phyloP scores from a whole-genome alignment of 352 stramenopile genomes.

The Globisporangium acanthophoron region DNA sequence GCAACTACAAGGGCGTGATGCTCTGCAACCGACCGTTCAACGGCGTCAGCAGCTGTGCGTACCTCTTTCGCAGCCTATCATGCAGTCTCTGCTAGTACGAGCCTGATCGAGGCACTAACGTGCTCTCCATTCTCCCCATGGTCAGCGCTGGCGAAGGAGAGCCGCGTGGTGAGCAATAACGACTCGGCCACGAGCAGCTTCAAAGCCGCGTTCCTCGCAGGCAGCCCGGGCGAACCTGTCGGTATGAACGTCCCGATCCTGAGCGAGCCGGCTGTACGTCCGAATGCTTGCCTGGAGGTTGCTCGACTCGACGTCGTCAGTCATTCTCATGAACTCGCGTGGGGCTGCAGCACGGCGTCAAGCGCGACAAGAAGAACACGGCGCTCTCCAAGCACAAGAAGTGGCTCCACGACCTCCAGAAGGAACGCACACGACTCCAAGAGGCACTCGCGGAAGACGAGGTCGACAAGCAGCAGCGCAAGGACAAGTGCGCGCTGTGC shows the following conservation, averaged over 20 bases:
- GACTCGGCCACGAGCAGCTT: conserved; percentile 29
- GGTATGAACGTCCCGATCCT: conserved; percentile 81
- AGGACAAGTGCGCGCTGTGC: conserved; percentile 29
- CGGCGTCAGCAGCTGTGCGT: conserved; percentile 69
- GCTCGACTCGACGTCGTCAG: background rate
- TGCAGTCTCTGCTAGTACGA: background rate
- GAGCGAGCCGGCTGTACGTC: conserved; percentile 45
- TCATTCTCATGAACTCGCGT: background rate
- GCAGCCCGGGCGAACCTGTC: conserved; percentile 58
- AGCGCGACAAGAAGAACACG: conserved; percentile 89
- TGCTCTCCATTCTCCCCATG: background rate
- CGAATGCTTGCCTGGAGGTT: background rate
- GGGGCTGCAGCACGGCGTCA: conserved; percentile 49
- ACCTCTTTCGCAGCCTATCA: background rate
- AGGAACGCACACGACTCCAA: conserved; percentile 82
- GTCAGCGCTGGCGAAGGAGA: conserved; percentile 54
- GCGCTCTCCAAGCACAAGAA: conserved; percentile 91
- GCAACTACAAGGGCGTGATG: conserved; percentile 96
- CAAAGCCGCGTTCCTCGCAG: conserved; percentile 69
- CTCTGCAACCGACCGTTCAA: conserved; percentile 93
- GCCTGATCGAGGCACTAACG: too few species aligned
- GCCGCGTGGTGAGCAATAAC: conserved; percentile 29
- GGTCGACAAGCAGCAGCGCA: conserved; percentile 52
- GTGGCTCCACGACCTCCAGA: conserved; percentile 91
- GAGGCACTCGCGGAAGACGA: conserved; percentile 76